Evolutionary conservation across 2,329 filamentous ascomycete genomes (phyloP).

Genomic region (Paraconiothyrium sp.): DNA sequence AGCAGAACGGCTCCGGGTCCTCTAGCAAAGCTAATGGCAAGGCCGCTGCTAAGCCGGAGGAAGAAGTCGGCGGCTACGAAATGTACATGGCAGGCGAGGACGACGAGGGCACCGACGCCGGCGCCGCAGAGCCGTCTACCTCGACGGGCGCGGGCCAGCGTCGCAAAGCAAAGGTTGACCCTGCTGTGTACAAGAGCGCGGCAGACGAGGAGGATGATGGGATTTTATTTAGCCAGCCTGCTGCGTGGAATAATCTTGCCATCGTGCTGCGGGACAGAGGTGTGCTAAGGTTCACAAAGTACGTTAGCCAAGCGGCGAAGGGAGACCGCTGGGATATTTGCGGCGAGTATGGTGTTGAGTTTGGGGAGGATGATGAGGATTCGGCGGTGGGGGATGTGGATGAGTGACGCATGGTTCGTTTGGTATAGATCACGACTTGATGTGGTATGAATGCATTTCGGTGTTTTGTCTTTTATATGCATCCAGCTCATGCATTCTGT

Average conservation of each 20-base stretch:
- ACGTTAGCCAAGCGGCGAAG: slow-evolving; percentile 81
- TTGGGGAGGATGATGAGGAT: slow-evolving; percentile 55
- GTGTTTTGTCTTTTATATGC: slow-evolving; percentile 1
- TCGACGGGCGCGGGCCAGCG: slow-evolving; percentile 60
- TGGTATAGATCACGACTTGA: slow-evolving; percentile 9
- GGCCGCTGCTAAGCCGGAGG: slow-evolving; percentile 56
- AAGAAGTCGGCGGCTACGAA: slow-evolving; percentile 77
- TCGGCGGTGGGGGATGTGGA: neutral
- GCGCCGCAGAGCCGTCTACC: slow-evolving; percentile 43
- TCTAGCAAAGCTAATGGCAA: slow-evolving; percentile 43
- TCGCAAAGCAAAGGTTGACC: slow-evolving; percentile 65
- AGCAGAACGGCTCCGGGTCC: slow-evolving; percentile 49
- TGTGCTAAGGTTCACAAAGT: slow-evolving; percentile 93
- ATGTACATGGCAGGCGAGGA: slow-evolving; percentile 91
- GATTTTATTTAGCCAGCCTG: slow-evolving; percentile 73
- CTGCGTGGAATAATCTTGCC: slow-evolving; percentile 88
- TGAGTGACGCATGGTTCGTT: neutral
- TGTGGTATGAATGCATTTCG: slow-evolving; percentile 11
- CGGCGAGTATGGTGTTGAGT: slow-evolving; percentile 77
- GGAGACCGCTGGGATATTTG: slow-evolving; percentile 94
- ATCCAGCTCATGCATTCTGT: neutral
- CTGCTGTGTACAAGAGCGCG: slow-evolving; percentile 77
- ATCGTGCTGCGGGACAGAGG: slow-evolving; percentile 89
- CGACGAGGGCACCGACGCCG: slow-evolving; percentile 67
- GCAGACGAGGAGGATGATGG: slow-evolving; percentile 76